Conservation (phyloP, 2,329 filamentous ascomycete genomes). For the Lecanosticta acicola region DNA sequence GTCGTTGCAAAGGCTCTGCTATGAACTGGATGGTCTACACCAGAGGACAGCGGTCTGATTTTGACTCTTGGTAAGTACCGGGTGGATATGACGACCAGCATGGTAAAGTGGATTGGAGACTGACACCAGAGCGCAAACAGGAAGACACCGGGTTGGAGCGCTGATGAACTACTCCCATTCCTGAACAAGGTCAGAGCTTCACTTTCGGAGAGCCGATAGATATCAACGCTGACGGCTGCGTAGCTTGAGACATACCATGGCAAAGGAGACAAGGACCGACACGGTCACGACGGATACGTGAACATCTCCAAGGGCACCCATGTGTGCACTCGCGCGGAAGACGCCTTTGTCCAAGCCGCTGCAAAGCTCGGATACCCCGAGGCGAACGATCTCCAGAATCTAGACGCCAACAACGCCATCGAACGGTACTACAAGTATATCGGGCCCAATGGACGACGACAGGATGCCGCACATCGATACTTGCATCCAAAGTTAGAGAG, state of each 20-base stretch:
- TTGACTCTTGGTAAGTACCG: slow-evolving; percentile 48
- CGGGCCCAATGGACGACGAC: slow-evolving; percentile 47
- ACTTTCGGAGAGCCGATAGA: background rate
- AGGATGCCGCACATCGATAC: slow-evolving; percentile 53
- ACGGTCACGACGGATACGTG: slow-evolving; percentile 53
- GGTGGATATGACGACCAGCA: too few relatives aligned
- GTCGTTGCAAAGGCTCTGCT: slow-evolving; percentile 18
- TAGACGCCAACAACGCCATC: slow-evolving; percentile 40
- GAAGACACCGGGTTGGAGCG: slow-evolving; percentile 47
- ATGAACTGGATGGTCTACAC: slow-evolving; percentile 43
- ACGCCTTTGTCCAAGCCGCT: slow-evolving; percentile 48
- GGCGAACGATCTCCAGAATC: slow-evolving; percentile 48
- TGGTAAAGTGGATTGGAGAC: too few relatives aligned
- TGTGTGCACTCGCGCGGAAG: slow-evolving; percentile 35
- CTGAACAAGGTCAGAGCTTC: slow-evolving; percentile 49
- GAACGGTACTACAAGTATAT: slow-evolving; percentile 47
- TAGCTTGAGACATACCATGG: slow-evolving; percentile 54
- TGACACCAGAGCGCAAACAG: slow-evolving; percentile 36
- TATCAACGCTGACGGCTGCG: background rate
- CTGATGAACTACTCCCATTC: slow-evolving; percentile 49
- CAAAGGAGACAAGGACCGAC: slow-evolving; percentile 39
- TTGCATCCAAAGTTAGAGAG: slow-evolving; percentile 49
- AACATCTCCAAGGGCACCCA: slow-evolving; percentile 50
- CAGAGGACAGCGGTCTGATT: slow-evolving; percentile 43
- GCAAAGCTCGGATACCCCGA: slow-evolving; percentile 47